Conservation (phyloP, 192 early-diverging fungal genomes). For the Coemansia sp. region DNA sequence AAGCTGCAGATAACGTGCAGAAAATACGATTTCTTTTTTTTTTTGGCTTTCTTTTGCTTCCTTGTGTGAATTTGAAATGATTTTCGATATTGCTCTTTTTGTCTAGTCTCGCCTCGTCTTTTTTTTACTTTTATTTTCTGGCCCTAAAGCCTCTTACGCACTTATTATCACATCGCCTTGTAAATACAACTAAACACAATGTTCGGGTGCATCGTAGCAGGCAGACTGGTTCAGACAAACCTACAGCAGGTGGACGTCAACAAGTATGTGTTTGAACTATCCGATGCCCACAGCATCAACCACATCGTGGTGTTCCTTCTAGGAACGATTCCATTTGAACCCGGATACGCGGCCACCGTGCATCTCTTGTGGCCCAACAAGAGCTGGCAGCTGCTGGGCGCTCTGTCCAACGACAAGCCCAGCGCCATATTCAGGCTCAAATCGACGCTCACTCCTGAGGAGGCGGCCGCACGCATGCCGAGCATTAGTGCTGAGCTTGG, state of each 20-base stretch:
- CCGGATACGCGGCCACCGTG: conserved; percentile 90
- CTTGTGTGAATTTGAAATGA: too few relatives aligned
- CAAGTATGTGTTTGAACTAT: conserved; percentile 89
- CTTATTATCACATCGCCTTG: too few relatives aligned
- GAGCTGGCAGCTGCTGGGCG: conserved; percentile 75
- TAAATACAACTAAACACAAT: conserved; percentile 37
- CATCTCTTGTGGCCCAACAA: conserved; percentile 88
- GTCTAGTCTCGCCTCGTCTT: neutral
- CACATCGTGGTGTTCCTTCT: conserved; percentile 94
- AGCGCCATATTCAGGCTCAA: conserved; percentile 78
- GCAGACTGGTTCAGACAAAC: conserved; percentile 89
- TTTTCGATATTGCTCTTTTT: neutral
- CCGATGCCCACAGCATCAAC: conserved; percentile 84
- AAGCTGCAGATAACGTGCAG: too few relatives aligned
- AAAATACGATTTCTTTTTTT: too few relatives aligned
- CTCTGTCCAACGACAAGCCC: conserved; percentile 80
- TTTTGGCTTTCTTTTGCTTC: too few relatives aligned
- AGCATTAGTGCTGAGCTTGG: conserved; percentile 71
- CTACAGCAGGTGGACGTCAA: conserved; percentile 82
- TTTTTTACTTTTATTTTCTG: neutral
- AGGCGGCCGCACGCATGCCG: conserved; percentile 18
- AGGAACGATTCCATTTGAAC: conserved; percentile 82
- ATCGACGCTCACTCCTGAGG: conserved; percentile 19
- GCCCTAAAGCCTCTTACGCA: too few relatives aligned
- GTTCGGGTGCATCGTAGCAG: conserved; percentile 94